These are phyloP conservation scores for Leptomonas pyrrhocoris DNA, from an alignment of 208 protist species.

Conservation along the genomic window DNA sequence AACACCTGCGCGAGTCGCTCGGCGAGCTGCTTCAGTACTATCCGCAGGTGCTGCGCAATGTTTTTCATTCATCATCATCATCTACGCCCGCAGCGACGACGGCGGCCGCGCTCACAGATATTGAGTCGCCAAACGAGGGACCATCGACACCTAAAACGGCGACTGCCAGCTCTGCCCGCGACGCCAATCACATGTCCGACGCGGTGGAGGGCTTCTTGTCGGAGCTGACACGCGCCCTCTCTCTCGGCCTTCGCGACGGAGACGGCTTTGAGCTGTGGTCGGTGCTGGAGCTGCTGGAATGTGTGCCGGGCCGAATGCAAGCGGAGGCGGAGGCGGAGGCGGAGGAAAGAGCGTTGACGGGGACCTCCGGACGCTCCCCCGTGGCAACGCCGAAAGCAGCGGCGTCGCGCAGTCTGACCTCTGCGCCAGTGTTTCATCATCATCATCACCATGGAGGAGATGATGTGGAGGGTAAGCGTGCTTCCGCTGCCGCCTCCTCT, in stretches of 20 bases:
- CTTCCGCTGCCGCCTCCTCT: too few relatives aligned
- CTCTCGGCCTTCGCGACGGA: constrained; percentile 41
- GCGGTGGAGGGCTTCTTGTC: constrained; percentile 38
- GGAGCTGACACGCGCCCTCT: constrained; percentile 54
- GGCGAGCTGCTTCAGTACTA: constrained; percentile 24
- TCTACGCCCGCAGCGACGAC: neutral
- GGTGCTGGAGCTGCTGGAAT: constrained; percentile 60
- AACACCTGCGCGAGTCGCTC: constrained; percentile 7
- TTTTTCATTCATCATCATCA: neutral
- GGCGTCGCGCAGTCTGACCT: neutral
- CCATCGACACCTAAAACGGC: neutral
- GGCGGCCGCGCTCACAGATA: too few relatives aligned
- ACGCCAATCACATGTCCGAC: constrained; percentile 19
- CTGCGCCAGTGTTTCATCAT: too few relatives aligned
- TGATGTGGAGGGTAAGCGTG: neutral
- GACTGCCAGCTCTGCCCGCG: neutral
- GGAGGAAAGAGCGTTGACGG: neutral
- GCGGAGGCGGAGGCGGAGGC: constrained; percentile 15
- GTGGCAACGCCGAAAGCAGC: neutral
- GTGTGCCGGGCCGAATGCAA: constrained; percentile 23
- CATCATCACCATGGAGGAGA: neutral
- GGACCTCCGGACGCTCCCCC: neutral
- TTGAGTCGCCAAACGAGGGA: too few relatives aligned
- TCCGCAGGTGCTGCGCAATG: constrained; percentile 22
- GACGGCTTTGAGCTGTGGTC: constrained; percentile 46